phyloP scores from a whole-genome alignment of 495 filamentous ascomycete species.

The Penicillium coprophilum region DNA sequence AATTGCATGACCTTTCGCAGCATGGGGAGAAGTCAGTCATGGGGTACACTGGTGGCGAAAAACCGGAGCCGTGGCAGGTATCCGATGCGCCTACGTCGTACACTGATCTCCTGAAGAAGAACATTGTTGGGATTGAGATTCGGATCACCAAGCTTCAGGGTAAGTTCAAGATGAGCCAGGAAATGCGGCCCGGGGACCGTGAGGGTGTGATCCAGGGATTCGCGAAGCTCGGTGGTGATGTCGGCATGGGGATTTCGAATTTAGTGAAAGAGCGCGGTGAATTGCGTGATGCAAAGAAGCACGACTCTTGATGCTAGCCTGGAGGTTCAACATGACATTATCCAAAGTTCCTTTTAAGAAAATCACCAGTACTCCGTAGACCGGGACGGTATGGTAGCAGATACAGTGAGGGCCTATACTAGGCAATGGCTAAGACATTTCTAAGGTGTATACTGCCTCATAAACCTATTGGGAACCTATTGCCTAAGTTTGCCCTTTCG shows the following conservation, averaged over 20 bases:
- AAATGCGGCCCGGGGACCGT: constrained; percentile 47
- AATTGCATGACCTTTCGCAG: constrained; percentile 40
- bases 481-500: too few relatives aligned
- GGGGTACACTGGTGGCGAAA: constrained; percentile 35
- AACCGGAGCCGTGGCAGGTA: constrained; percentile 45
- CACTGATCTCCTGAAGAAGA: constrained; percentile 50
- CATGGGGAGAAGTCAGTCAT: constrained; percentile 42
- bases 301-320: not conserved
- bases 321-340: not conserved
- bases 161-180: constrained; percentile 61
- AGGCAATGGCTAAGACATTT: too few relatives aligned
- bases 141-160: constrained; percentile 48
- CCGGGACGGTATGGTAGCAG: too few relatives aligned
- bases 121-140: constrained; percentile 56
- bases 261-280: constrained; percentile 45
- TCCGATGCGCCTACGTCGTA: constrained; percentile 50
- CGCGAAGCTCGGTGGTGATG: constrained; percentile 41
- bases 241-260: constrained; percentile 38
- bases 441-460: too few relatives aligned
- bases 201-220: constrained; percentile 53
- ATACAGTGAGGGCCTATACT: too few relatives aligned
- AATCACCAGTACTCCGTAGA: not conserved
- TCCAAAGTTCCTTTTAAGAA: not conserved
- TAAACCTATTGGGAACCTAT: too few relatives aligned
- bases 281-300: not conserved